phyloP scores from a whole-genome alignment of 2,329 filamentous ascomycete genomes.

The Nemania sp. region DNA sequence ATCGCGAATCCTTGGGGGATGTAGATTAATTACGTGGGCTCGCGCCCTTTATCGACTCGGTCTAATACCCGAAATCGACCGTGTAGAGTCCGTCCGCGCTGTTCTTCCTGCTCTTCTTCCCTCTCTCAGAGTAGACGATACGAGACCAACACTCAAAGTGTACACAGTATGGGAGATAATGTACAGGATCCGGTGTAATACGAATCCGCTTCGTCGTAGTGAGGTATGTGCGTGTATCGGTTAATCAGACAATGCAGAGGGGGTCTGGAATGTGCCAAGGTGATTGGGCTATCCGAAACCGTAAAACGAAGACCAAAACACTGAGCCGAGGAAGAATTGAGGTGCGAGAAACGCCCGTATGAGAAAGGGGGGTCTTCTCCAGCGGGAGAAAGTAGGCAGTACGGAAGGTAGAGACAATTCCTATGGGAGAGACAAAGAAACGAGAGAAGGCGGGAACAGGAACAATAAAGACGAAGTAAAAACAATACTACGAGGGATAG shows the following conservation, averaged over 20 bases:
- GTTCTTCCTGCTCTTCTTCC: conserved; percentile 5
- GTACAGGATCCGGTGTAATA: too few relatives aligned
- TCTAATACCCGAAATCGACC: not conserved
- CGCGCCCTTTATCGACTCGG: conserved; percentile 27
- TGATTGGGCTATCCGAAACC: too few relatives aligned
- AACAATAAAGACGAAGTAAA: not conserved
- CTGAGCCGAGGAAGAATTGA: not conserved
- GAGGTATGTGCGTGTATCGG: not conserved
- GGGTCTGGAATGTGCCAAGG: not conserved
- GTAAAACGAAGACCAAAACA: not conserved
- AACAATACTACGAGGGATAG: too few relatives aligned
- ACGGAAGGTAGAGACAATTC: too few relatives aligned
- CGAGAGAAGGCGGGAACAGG: conserved; percentile 6
- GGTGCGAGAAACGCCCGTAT: not conserved
- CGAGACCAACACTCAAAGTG: too few relatives aligned
- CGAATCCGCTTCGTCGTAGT: too few relatives aligned
- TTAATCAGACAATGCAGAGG: not conserved
- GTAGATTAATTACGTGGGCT: conserved; percentile 21
- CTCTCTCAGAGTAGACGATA: not conserved
- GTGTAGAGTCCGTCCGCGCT: not conserved
- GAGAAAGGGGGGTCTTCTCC: too few relatives aligned
- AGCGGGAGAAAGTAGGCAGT: too few relatives aligned
- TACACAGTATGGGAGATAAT: too few relatives aligned
- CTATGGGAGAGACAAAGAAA: not conserved
- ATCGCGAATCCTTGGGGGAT: conserved; percentile 32